A percentile compares a stretch with the other conserved stretches of the same genome.
Evolutionary conservation across 2,329 filamentous ascomycete species (phyloP).

Genomic region (Fusarium luffae): DNA sequence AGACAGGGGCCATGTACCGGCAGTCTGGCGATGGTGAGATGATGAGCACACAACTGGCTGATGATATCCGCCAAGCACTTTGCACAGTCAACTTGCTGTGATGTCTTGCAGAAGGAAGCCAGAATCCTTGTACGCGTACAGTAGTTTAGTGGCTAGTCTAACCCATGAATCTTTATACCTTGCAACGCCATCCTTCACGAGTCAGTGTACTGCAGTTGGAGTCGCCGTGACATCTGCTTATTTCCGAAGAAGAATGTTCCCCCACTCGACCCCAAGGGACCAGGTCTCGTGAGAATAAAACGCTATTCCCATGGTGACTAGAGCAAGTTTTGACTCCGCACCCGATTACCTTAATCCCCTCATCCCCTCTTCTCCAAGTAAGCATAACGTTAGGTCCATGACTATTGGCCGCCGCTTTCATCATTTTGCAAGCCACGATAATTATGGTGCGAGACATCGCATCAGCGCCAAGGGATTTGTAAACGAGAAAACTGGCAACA

Average conservation of each 20-base stretch:
- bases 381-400: neutral
- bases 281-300: neutral
- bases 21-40: no score
- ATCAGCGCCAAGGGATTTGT: neutral
- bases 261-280: neutral
- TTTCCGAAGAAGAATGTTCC: neutral
- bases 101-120: neutral
- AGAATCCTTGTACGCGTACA: neutral
- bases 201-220: neutral
- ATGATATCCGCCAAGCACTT: neutral
- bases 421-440: neutral
- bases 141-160: neutral
- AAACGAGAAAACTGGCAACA: neutral
- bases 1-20: fast-evolving
- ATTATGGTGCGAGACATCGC: neutral
- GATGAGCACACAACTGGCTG: neutral
- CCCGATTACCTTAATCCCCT: neutral
- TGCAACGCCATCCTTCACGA: neutral
- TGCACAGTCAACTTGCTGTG: neutral
- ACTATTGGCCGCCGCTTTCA: conserved; percentile 6
- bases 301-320: neutral
- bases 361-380: neutral
- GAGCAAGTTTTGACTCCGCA: neutral
- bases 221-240: neutral
- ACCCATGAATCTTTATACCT: neutral